Evolutionary conservation across 1,139 yeast species (phyloP).

Genomic region (Saccharomyces hybrid): DNA sequence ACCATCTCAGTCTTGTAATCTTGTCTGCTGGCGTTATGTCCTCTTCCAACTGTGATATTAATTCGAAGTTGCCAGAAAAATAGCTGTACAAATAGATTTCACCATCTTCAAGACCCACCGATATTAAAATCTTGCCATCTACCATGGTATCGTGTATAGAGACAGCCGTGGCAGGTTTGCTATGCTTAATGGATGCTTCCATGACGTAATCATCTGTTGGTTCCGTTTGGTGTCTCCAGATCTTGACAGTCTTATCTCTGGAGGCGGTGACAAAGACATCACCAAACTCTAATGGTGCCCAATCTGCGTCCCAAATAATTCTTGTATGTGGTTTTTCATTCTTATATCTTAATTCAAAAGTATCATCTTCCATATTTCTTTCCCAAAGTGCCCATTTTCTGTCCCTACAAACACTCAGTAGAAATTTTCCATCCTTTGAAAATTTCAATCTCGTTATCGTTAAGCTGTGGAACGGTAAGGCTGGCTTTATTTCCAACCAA

Average conservation of each 20-base stretch:
- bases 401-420: slow-evolving; percentile 84
- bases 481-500: slow-evolving; percentile 52
- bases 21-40: slow-evolving; percentile 51
- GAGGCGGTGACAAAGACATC: slow-evolving; percentile 69
- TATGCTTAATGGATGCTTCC: slow-evolving; percentile 34
- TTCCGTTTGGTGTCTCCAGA: slow-evolving; percentile 46
- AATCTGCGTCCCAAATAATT: slow-evolving; percentile 92
- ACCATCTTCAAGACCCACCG: slow-evolving; percentile 73
- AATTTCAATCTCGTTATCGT: slow-evolving; percentile 80
- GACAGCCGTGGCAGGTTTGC: slow-evolving; percentile 64
- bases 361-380: slow-evolving; percentile 37
- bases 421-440: slow-evolving; percentile 58
- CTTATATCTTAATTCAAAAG: slow-evolving; percentile 38
- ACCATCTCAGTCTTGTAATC: slow-evolving; percentile 54
- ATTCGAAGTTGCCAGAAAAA: slow-evolving; percentile 22
- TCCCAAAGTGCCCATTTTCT: slow-evolving; percentile 78
- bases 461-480: slow-evolving; percentile 57
- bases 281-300: slow-evolving; percentile 48
- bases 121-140: slow-evolving; percentile 36
- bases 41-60: slow-evolving; percentile 32
- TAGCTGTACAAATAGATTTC: slow-evolving; percentile 34
- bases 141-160: slow-evolving; percentile 39
- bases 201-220: slow-evolving; percentile 21
- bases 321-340: slow-evolving; percentile 76
- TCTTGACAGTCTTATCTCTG: slow-evolving; percentile 70